Base-by-base conservation (phyloP, 148 eudicot species). In the Heliosperma pusillum region DNA sequence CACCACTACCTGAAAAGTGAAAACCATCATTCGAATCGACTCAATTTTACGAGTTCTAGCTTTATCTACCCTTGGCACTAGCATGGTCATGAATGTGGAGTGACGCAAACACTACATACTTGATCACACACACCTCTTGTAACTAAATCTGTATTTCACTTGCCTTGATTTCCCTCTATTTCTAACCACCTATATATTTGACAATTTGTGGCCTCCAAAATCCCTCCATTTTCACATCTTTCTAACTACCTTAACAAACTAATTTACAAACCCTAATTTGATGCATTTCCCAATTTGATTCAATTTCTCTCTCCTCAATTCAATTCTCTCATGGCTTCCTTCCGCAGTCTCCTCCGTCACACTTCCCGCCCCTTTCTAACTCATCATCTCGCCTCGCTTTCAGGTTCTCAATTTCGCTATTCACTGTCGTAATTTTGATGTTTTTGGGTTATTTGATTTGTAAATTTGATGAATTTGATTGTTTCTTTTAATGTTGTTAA, bases 281-380 rank as follows among this genome's bases (percentile, higher is more conserved):
- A 66, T 58, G 76, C 56, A 62, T 70, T 63, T 10, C 47, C 47
- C 26, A 65, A 55, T 13, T 73, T 80, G 19, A 29, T 19, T 12
- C 44, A 20, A 10, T 3, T 27, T 72, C 30, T 65, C 25, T 69
- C 44, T 71, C 21, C 72, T 55, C 64, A 29, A 3, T 36, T 33
- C 27, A 10, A 10, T 55, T 33, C 42, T 45, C 70, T 13, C 15
- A 74, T 74, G 79, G 58, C 79, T 62, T 47, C 69, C 33, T 17
- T 71, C 9, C 80, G 79, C 67, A 66, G 59, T 24, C 60, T 80
- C 44, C 47, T 69, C 22, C 69, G 29, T 10, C 83, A 73, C 29
- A 21, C 68, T 71, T 47, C 45, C 77, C 30, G 73, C 21, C 42
- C 56, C 0, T 44, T 67, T 57, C 24, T 3, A n/a, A 10, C 65